These are phyloP conservation scores for Rosa chinensis DNA, from an alignment of 306 rosid genomes.

Conservation along the genomic window DNA sequence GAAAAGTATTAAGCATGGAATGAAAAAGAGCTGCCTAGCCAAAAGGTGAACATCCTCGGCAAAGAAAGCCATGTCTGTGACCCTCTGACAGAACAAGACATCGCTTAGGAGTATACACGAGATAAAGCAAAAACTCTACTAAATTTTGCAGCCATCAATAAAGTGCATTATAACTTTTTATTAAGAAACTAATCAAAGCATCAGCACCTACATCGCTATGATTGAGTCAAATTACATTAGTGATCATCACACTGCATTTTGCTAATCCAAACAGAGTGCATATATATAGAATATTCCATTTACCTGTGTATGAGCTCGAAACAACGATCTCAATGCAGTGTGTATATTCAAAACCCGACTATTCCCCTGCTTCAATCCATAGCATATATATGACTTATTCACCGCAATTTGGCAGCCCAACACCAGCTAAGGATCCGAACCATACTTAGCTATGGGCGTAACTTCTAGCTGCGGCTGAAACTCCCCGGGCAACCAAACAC, in stretches of 20 bases:
- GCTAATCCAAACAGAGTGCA: too few relatives aligned
- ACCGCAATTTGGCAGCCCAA: slow-evolving; percentile 96
- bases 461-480: slow-evolving; percentile 95
- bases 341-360: slow-evolving; percentile 84
- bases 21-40: slow-evolving; percentile 66
- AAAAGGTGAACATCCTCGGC: slow-evolving; percentile 99
- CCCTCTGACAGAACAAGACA: slow-evolving; percentile 67
- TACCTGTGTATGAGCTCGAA: slow-evolving; percentile 91
- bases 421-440: slow-evolving; percentile 91
- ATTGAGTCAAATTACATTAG: too few relatives aligned
- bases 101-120: slow-evolving; percentile 1
- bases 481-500: slow-evolving; percentile 78
- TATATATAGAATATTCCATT: neutral
- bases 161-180: neutral
- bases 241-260: too few relatives aligned
- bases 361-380: slow-evolving; percentile 89
- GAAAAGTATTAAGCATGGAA: neutral
- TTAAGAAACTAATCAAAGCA: too few relatives aligned
- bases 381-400: slow-evolving; percentile 88
- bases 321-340: slow-evolving; percentile 83
- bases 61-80: slow-evolving; percentile 96
- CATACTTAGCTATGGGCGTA: slow-evolving; percentile 87
- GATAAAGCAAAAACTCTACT: neutral
- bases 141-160: neutral
- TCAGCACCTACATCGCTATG: too few relatives aligned